Base-by-base conservation (phyloP, 2,329 filamentous ascomycete species). In the Laburnicola sp. region DNA sequence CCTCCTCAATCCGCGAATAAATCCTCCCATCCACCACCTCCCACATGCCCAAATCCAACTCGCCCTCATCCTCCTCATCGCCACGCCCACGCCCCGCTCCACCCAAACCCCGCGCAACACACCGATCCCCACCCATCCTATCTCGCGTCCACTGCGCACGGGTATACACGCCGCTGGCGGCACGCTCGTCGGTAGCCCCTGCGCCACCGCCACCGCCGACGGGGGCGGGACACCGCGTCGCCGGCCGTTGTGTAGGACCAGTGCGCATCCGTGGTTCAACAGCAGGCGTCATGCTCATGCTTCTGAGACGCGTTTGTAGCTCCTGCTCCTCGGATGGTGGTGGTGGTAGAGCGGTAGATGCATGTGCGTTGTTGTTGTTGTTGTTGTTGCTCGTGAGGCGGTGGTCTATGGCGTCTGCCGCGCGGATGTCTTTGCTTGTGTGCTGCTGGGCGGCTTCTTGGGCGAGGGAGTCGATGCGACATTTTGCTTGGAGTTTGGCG, bases 201-300 rank as follows among this genome's bases (percentile, higher is more conserved):
- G 30, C 10, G 23, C 3, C 21, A 28, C 7, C 22, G 31, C 21
- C 38, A 27, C 10, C 38, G 23, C 28, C 38, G 6, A 22, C n/a
- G 25, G 38, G 9, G 39, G 31, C 4, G 37, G 37, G 28, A 16
- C 16, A 16, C 16, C 16, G 16, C 16, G 16, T 16, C 11, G 11
- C 25, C 38, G 26, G 2, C 4, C 9, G 26, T 30, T 2, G 16
- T 7, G 10, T 8, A 11, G 11, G 26, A 22, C 6, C n/a, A 44
- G 45, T 3, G 38, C 16, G 16, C 16, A 16, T 16, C 1, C 16
- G 16, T 1, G 28, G 25, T 28, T 44, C 25, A 1, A 52, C 48
- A 1, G 45, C 35, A 8, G 54, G 55, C 2, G 56, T 60, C n/a
- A 57, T 40, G 31, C 56, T 57, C 52, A 59, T 50, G 5, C 48